These are phyloP conservation scores for Coprinellus micaceus DNA, from an alignment of 768 basidiomycete species.

Conservation along the genomic window DNA sequence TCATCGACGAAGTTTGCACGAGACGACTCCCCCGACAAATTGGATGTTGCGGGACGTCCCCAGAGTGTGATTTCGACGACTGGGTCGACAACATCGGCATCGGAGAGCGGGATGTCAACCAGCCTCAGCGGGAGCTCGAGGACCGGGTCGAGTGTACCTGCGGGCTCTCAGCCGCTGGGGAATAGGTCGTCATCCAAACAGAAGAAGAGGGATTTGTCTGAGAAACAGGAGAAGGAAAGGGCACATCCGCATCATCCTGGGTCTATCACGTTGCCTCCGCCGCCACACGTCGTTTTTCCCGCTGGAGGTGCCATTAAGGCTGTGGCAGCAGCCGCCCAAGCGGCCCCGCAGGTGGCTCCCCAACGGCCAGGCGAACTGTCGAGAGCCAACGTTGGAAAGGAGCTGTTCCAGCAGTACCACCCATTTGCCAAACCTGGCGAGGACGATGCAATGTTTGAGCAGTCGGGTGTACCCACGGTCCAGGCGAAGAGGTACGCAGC, in stretches of 20 bases:
- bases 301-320: neutral
- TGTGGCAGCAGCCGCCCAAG: neutral
- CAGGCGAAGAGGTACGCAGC: neutral
- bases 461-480: conserved; percentile 10
- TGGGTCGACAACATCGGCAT: conserved; percentile 6
- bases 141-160: neutral
- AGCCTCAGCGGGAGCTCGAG: neutral
- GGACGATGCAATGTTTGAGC: neutral
- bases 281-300: conserved; percentile 25
- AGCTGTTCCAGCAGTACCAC: conserved; percentile 8
- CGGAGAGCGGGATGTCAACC: conserved; percentile 8
- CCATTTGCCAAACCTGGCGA: conserved; percentile 2
- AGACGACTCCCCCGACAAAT: neutral
- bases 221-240: neutral
- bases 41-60: neutral
- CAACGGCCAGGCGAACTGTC: neutral
- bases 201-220: neutral
- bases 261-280: conserved; percentile 65
- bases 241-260: conserved; percentile 53
- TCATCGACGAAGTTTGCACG: neutral
- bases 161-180: neutral
- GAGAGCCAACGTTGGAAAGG: neutral
- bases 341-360: neutral
- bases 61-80: conserved; percentile 6
- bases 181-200: neutral